Evolutionary conservation across 495 filamentous ascomycete genomes (phyloP).

Genomic region (Penicillium pulvis): DNA sequence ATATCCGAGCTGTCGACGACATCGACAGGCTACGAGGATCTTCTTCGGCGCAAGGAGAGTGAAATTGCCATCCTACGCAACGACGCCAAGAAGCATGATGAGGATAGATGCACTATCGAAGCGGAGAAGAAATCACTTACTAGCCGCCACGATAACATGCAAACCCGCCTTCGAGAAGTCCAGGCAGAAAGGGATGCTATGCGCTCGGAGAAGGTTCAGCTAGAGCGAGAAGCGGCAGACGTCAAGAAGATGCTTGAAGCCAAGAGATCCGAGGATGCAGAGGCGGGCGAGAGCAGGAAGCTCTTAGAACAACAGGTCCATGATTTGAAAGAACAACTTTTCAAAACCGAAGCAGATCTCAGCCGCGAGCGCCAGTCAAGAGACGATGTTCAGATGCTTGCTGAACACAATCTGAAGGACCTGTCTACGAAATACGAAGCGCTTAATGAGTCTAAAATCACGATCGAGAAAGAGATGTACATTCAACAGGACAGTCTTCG

Average conservation of each 20-base stretch:
- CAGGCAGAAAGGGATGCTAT: constrained; percentile 87
- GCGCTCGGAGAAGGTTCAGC: constrained; percentile 75
- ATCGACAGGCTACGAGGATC: constrained; percentile 91
- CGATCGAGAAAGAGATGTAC: constrained; percentile 97
- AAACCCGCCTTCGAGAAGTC: constrained; percentile 75
- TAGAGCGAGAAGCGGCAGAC: constrained; percentile 87
- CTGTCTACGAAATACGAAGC: constrained; percentile 82
- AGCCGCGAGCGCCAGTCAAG: constrained; percentile 93
- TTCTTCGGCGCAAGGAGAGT: constrained; percentile 90
- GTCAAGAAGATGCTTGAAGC: constrained; percentile 84
- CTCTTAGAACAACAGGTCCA: constrained; percentile 85
- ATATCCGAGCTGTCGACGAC: constrained; percentile 86
- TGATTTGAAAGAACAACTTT: constrained; percentile 82
- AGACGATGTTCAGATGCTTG: constrained; percentile 89
- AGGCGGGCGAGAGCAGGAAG: constrained; percentile 81
- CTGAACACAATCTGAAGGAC: constrained; percentile 81
- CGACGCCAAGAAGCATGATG: constrained; percentile 76
- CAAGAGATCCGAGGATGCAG: constrained; percentile 84
- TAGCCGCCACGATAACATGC: constrained; percentile 77
- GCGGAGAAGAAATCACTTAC: constrained; percentile 69
- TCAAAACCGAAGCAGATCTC: constrained; percentile 82
- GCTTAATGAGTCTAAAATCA: constrained; percentile 95
- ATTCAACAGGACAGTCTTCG: constrained; percentile 94
- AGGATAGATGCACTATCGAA: constrained; percentile 75
- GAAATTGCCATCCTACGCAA: constrained; percentile 82